Evolutionary conservation across 148 eudicot species (phyloP).

Genomic region (Beta vulgaris): DNA sequence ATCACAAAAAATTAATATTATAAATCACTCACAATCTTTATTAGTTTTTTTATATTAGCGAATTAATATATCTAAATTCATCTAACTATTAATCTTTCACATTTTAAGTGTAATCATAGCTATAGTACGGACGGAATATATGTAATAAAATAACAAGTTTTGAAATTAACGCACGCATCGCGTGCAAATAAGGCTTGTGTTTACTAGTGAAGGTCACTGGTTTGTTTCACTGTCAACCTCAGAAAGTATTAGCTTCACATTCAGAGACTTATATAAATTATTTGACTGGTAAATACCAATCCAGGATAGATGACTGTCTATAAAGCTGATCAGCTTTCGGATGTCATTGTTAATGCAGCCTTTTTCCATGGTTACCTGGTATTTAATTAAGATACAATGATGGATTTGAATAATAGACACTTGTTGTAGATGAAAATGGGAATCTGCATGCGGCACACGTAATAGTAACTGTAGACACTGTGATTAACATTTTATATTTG

Average conservation of each 20-base stretch:
- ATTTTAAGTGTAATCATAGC: too few species aligned
- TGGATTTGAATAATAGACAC: too few species aligned
- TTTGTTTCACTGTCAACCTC: not conserved
- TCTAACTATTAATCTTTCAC: too few species aligned
- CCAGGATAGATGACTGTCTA: not conserved
- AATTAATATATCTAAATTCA: too few species aligned
- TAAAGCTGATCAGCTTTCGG: slow-evolving; percentile 6
- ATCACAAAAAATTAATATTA: too few species aligned
- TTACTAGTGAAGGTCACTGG: too few species aligned
- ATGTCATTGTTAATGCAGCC: not conserved
- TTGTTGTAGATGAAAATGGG: not conserved
- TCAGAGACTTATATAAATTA: not conserved
- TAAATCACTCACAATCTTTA: too few species aligned
- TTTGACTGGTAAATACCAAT: not conserved
- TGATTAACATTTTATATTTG: not conserved
- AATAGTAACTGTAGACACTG: not conserved
- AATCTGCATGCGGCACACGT: not conserved
- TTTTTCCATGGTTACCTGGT: not conserved
- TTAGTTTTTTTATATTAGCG: too few species aligned
- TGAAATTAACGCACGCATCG: too few species aligned
- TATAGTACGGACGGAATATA: too few species aligned
- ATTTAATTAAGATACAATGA: not conserved
- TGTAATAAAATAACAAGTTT: too few species aligned
- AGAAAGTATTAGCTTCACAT: not conserved
- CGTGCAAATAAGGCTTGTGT: too few species aligned